Conservation (phyloP, 192 early-diverging fungal species). For the Nowakowskiella sp. region DNA sequence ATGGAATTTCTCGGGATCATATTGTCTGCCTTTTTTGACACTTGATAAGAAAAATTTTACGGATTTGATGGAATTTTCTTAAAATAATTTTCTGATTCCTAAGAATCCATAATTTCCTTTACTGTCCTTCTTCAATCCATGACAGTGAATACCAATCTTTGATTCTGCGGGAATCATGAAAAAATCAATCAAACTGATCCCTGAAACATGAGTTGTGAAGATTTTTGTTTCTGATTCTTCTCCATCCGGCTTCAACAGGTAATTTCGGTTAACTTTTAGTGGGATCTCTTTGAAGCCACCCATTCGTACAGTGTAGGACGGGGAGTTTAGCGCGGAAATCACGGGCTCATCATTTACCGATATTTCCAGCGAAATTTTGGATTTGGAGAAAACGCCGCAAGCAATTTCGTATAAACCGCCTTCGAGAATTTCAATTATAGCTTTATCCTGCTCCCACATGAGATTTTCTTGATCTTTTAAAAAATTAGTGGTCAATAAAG, state of each 20-base stretch:
- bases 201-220: too few relatives aligned
- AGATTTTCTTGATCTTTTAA: constrained; percentile 38
- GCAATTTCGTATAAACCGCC: constrained; percentile 44
- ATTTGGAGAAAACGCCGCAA: constrained; percentile 37
- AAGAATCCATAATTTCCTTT: constrained; percentile 35
- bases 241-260: too few relatives aligned
- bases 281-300: constrained; percentile 23
- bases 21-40: too few relatives aligned
- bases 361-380: constrained; percentile 35
- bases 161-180: constrained; percentile 33
- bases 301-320: constrained; percentile 40
- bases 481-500: constrained; percentile 7
- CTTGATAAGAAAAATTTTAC: too few relatives aligned
- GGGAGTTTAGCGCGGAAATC: constrained; percentile 40
- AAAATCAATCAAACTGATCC: constrained; percentile 41
- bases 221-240: too few relatives aligned
- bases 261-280: too few relatives aligned
- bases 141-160: constrained; percentile 32
- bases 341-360: constrained; percentile 51
- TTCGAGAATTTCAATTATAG: constrained; percentile 24
- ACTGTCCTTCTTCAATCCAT: constrained; percentile 20
- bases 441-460: constrained; percentile 24
- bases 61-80: too few relatives aligned
- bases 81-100: constrained; percentile 22
- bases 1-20: too few relatives aligned